These are phyloP conservation scores for Talaromyces pinophilus DNA, from an alignment of 2,329 filamentous ascomycete genomes.

Conservation along the genomic window DNA sequence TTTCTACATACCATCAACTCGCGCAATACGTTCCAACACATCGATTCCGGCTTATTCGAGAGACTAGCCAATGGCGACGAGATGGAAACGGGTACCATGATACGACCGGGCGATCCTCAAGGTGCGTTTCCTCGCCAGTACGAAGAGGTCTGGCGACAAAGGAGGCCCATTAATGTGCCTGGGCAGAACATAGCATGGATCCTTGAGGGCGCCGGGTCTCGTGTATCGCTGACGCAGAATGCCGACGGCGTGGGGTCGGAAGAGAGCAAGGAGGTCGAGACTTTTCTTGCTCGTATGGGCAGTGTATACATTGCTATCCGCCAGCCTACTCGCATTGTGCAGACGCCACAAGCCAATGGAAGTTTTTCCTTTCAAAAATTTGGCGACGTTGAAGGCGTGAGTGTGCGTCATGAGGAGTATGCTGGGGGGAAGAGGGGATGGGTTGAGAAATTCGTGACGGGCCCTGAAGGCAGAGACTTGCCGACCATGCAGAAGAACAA, in stretches of 20 bases:
- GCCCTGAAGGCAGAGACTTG: slow-evolving; percentile 22
- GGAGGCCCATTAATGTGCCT: slow-evolving; percentile 9
- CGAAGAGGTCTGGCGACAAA: slow-evolving; percentile 22
- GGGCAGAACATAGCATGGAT: slow-evolving; percentile 23
- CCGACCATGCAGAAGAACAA: slow-evolving; percentile 21
- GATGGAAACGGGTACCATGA: slow-evolving; percentile 18
- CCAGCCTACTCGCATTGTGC: slow-evolving; percentile 22
- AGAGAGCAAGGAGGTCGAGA: slow-evolving; percentile 23
- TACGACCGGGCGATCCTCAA: slow-evolving; percentile 18
- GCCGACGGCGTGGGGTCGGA: slow-evolving; percentile 19
- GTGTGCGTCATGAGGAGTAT: slow-evolving; percentile 22
- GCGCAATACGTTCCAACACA: slow-evolving; percentile 23
- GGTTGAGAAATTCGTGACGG: slow-evolving; percentile 22
- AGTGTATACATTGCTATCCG: slow-evolving; percentile 22
- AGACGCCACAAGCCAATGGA: slow-evolving; percentile 13
- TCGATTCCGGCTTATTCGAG: slow-evolving; percentile 20
- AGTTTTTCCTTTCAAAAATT: slow-evolving; percentile 20
- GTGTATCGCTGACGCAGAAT: slow-evolving; percentile 20
- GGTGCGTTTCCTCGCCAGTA: slow-evolving; percentile 21
- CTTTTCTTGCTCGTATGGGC: slow-evolving; percentile 22
- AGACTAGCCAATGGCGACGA: slow-evolving; percentile 21
- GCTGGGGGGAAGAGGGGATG: slow-evolving; percentile 13
- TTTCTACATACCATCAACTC: slow-evolving; percentile 23
- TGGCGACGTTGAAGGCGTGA: slow-evolving; percentile 22
- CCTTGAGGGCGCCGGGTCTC: slow-evolving; percentile 21